phyloP scores from a whole-genome alignment of 352 stramenopile species.

The Phytophthora megakarya region DNA sequence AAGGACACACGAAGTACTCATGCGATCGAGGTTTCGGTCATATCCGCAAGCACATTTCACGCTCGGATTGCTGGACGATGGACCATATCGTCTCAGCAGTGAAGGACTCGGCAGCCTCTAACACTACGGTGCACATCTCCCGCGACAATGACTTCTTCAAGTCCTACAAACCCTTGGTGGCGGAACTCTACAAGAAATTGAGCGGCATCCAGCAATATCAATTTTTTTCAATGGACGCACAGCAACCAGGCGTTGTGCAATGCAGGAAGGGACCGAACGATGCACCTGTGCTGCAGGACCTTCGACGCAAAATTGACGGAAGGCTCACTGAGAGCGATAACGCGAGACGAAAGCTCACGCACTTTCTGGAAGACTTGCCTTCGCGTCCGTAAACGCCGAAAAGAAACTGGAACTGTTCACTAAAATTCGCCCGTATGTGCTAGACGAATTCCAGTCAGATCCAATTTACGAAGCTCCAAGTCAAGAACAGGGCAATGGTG shows the following conservation, averaged over 20 bases:
- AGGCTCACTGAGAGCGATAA: not conserved
- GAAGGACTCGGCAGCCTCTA: not conserved
- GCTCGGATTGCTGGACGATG: constrained; percentile 15
- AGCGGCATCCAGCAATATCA: not conserved
- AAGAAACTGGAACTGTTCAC: constrained; percentile 1
- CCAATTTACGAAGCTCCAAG: constrained; percentile 8
- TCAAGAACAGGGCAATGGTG: constrained; percentile 1
- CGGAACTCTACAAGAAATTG: constrained; percentile 14
- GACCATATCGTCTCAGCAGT: constrained; percentile 11
- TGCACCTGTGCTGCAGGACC: constrained; percentile 1
- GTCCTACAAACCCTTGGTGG: not conserved
- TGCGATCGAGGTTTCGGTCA: constrained; percentile 19
- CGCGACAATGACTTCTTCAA: not conserved
- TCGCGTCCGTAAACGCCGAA: not conserved
- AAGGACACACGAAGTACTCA: constrained; percentile 23
- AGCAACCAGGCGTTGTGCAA: not conserved
- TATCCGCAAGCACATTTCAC: constrained; percentile 13
- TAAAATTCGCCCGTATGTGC: constrained; percentile 2
- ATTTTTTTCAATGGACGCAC: not conserved
- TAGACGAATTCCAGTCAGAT: not conserved
- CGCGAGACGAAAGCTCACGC: not conserved
- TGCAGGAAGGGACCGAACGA: not conserved
- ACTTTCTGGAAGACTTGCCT: not conserved
- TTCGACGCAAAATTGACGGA: constrained; percentile 10
- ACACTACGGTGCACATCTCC: constrained; percentile 4